These are phyloP conservation scores for Gynostemma pentaphyllum DNA, from an alignment of 306 rosid species.

Conservation along the genomic window DNA sequence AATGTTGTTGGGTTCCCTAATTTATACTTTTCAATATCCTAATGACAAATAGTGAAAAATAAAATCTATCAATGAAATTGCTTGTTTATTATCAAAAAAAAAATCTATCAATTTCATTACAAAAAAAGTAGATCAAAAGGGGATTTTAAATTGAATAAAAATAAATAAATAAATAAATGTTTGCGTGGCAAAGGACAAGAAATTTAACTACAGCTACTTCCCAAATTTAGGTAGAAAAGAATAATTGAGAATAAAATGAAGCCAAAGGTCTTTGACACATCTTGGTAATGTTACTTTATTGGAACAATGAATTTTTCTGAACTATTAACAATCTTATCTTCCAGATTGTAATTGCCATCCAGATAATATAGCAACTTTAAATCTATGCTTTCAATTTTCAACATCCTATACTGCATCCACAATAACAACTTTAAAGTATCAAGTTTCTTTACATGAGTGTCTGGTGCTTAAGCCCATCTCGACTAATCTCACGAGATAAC, in stretches of 20 bases:
- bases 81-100: too few species aligned
- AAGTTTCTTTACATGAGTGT: too few species aligned
- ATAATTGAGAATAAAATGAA: not conserved
- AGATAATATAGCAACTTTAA: not conserved
- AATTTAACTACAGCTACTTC: not conserved
- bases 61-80: not conserved
- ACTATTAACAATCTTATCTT: not conserved
- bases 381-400: not conserved
- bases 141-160: not conserved
- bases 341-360: not conserved
- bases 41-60: not conserved
- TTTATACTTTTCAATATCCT: slow-evolving; percentile 65
- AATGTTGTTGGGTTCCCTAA: slow-evolving; percentile 64
- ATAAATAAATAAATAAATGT: not conserved
- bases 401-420: too few species aligned
- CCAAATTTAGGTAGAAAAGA: not conserved
- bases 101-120: not conserved
- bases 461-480: too few species aligned
- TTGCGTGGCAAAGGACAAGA: not conserved
- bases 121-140: not conserved
- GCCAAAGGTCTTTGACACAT: not conserved
- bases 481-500: too few species aligned
- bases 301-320: not conserved
- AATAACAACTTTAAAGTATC: too few species aligned
- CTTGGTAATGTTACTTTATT: not conserved